Evolutionary conservation across 495 filamentous ascomycete genomes (phyloP), one percentile per base, ranked within the genome.

Genomic region (Xylaria palmicola): DNA sequence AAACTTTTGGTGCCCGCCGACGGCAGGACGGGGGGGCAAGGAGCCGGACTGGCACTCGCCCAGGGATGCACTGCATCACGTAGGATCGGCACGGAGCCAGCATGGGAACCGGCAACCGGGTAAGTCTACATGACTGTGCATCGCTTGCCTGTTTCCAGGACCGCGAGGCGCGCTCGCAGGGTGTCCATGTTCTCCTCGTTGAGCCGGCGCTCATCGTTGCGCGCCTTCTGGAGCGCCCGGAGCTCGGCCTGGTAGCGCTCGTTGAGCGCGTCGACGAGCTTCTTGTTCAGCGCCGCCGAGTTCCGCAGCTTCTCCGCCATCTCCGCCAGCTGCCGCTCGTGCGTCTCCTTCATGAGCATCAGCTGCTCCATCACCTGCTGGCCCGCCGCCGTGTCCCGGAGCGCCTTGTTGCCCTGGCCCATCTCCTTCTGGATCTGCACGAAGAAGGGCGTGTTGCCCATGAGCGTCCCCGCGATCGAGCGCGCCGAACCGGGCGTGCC

Each of bases 341-440:
- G 67, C 19, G 66, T 59, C 41, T 72, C 70, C 57, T 61, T 65
- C 17, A 68, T 56, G 12, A 47, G 55, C 6, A 43, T 40, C 15
- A 76, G 53, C 56, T 77, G 72, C 29, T 34, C 29, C 52, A 68
- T 65, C 36, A 77, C 49, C 48, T 71, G 66, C 40, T 59, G 59
- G 6, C 74, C 76, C 2, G 75, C 77, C 17, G 63, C 54, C 6
- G 77, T 79, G 56, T 78, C 62, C 24, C 70, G 62, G 36, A 77
- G 60, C 13, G 62, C 53, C 55, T 53, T 67, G 44, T 70, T 66
- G 8, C 69, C 56, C 29, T 66, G 56, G 10, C 73, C 74, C 32
- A 80, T 65, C 60, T 78, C 73, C 43, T 73, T 60, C 58, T 80
- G 77, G 27, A 80, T 68, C 51, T 70, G 67, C 19, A 75, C 15